phyloP scores from a whole-genome alignment of 106 monocot species.

The Dendrobium officinale region DNA sequence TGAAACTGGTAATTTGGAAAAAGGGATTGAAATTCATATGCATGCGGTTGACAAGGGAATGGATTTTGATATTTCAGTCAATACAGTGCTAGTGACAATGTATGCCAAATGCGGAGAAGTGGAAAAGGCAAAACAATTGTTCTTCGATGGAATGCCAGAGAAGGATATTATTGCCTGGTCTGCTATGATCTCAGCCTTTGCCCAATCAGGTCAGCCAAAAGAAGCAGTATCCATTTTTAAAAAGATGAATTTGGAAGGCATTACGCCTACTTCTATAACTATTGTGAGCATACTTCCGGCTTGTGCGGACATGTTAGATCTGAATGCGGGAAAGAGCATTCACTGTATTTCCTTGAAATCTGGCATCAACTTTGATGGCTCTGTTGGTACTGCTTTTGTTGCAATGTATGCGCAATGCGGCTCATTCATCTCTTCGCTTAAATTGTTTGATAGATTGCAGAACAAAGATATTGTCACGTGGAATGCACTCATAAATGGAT shows the following conservation, averaged over 20 bases:
- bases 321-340: constrained; percentile 43
- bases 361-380: constrained; percentile 17
- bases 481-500: constrained; percentile 75
- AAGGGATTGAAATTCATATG: constrained; percentile 41
- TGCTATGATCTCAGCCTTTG: constrained; percentile 61
- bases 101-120: constrained; percentile 54
- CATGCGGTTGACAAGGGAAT: constrained; percentile 25
- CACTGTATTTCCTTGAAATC: constrained; percentile 46
- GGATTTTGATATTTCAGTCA: constrained; percentile 29
- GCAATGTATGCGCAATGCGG: constrained; percentile 67
- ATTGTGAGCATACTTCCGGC: constrained; percentile 48
- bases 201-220: constrained; percentile 29
- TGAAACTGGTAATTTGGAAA: constrained; percentile 46
- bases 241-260: constrained; percentile 41
- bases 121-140: constrained; percentile 37
- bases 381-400: constrained; percentile 50
- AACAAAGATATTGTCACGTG: constrained; percentile 45
- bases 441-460: constrained; percentile 37
- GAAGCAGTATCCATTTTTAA: constrained; percentile 40
- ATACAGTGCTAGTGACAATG: constrained; percentile 52
- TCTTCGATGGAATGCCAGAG: constrained; percentile 45
- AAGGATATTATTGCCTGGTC: constrained; percentile 79
- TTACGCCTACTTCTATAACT: constrained; percentile 39
- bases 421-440: constrained; percentile 34
- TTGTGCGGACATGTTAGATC: constrained; percentile 47